phyloP scores from a whole-genome alignment of 1,284 basidiomycete genomes.

The Volvariella surrecta region DNA sequence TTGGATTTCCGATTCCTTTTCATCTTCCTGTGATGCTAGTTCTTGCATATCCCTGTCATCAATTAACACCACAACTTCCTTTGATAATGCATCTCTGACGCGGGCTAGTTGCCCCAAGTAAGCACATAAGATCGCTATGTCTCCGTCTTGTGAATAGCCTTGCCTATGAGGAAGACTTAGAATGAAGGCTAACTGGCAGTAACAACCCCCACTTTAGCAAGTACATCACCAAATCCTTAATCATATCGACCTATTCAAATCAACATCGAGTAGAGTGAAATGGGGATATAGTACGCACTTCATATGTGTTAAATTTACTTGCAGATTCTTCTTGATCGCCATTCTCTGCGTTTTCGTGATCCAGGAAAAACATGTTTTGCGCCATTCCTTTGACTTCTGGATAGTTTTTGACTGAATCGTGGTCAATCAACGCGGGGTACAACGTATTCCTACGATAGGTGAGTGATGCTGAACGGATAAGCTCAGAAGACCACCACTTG shows the following conservation, averaged over 20 bases:
- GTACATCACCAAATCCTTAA: conserved; percentile 61
- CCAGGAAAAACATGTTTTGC: conserved; percentile 19
- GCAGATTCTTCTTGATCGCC: conserved; percentile 38
- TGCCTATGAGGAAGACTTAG: conserved; percentile 29
- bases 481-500: conserved; percentile 14
- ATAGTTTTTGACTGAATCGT: conserved; percentile 15
- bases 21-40: conserved; percentile 40
- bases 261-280: too few species aligned
- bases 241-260: conserved; percentile 50
- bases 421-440: conserved; percentile 17
- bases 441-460: conserved; percentile 13
- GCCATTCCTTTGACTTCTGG: conserved; percentile 16
- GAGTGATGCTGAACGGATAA: not conserved
- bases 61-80: conserved; percentile 50
- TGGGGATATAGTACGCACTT: conserved; percentile 37
- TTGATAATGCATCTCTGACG: conserved; percentile 39
- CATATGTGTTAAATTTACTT: conserved; percentile 57
- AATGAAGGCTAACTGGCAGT: not conserved
- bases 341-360: conserved; percentile 16
- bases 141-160: conserved; percentile 52
- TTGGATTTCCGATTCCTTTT: conserved; percentile 14
- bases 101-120: conserved; percentile 66
- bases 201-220: conserved; percentile 38
- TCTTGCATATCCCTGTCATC: conserved; percentile 61
- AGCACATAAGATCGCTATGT: conserved; percentile 68